Evolutionary conservation across 2,329 filamentous ascomycete species (phyloP), one percentile per base, ranked within the genome.

Genomic region (Nemania serpens): DNA sequence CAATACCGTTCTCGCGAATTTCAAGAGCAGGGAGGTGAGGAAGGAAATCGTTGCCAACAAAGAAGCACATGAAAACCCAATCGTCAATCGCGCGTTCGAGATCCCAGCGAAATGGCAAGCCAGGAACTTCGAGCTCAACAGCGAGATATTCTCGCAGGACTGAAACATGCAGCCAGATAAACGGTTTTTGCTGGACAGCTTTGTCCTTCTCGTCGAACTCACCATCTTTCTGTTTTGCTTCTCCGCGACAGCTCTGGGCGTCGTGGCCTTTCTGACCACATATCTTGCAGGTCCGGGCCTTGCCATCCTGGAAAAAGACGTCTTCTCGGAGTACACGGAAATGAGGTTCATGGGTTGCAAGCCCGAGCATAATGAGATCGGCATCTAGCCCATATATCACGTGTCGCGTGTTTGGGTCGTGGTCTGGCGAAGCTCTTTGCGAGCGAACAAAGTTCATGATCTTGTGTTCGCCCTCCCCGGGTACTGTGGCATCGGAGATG

Each of bases 41-140:
- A 68, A 99, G 79, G 79, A 99, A 99, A 80, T 99, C 96, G 76
- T 99, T 99, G 68, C 94, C 94, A 58, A 98, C 94, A 74, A 98
- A 98, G 79, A 96, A 98, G 78, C 94, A 98, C 88, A 98, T 95
- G 75, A 98, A 98, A 13, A 98, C 92, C 95, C 94, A 98, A 74
- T 98, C 94, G 76, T 98, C 95, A 61, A 98, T 85, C 25, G 93
- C 93, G 66, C 95, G 88, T 77, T 99, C 95, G 46, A 99, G 82
- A 74, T 99, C 93, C 76, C 96, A 98, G 56, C 86, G 85, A 77
- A 98, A 98, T 1, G 89, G 88, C 67, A 97, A 85, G 58, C 88
- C 85, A 17, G 91, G 89, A 36, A 97, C 88, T 70, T 90, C 85
- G 70, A 99, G 87, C 77, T 99, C 95, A 53, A 91, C 89, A 59